These are phyloP conservation scores for Allomyces macrogynus DNA, from an alignment of 192 early-diverging fungal species.

Conservation along the genomic window DNA sequence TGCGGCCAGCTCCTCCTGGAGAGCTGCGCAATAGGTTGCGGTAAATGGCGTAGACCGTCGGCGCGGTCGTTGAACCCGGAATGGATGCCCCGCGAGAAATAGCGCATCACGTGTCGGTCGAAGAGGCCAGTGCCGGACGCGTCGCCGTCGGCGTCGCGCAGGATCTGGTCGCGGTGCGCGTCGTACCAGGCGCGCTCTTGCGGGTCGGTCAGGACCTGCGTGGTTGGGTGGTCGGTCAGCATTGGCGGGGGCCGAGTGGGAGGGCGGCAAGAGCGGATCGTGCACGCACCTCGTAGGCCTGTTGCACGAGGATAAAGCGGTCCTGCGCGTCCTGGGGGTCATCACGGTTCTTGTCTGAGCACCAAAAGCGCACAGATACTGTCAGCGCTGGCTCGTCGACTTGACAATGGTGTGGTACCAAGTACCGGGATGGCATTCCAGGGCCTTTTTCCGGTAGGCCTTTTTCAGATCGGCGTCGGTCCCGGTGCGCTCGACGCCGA, in stretches of 20 bases:
- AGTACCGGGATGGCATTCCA: constrained; percentile 58
- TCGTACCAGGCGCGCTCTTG: constrained; percentile 83
- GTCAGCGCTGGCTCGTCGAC: not conserved
- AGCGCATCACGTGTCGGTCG: too few relatives aligned
- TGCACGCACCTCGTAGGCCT: constrained; percentile 49
- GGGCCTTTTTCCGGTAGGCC: constrained; percentile 55
- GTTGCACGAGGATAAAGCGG: constrained; percentile 69
- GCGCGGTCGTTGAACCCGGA: too few relatives aligned
- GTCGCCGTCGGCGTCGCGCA: too few relatives aligned
- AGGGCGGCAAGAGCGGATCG: too few relatives aligned
- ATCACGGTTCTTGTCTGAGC: constrained; percentile 65
- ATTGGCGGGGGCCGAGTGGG: too few relatives aligned
- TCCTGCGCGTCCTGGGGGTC: constrained; percentile 66
- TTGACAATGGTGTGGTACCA: not conserved
- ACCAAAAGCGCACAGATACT: constrained; percentile 2
- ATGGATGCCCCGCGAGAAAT: too few relatives aligned
- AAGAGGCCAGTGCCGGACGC: too few relatives aligned
- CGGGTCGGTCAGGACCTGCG: constrained; percentile 68
- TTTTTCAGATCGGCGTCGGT: constrained; percentile 64
- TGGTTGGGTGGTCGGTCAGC: too few relatives aligned
- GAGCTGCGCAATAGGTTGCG: constrained; percentile 52
- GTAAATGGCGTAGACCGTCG: constrained; percentile 63
- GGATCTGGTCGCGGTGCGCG: too few relatives aligned
- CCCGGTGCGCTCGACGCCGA: constrained; percentile 57
- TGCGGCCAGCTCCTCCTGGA: constrained; percentile 48